phyloP scores from a whole-genome alignment of 192 early-diverging fungal genomes.

The Neocallimastix lanati region DNA sequence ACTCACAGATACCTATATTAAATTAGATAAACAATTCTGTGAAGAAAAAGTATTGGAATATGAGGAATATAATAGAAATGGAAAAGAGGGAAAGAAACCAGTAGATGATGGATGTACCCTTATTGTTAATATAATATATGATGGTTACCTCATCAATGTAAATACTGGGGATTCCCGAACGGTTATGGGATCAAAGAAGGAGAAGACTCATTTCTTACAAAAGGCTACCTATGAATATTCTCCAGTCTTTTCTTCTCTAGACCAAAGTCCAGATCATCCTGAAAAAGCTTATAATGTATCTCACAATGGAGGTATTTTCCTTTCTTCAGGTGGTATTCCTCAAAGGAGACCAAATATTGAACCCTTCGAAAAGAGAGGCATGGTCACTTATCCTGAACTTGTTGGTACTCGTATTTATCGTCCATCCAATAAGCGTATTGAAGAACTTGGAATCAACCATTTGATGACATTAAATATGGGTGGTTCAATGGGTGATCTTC shows the following conservation, averaged over 20 bases:
- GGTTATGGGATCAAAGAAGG: not conserved
- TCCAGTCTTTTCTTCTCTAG: conserved; percentile 16
- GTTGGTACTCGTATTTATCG: conserved; percentile 26
- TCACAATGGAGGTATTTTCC: conserved; percentile 24
- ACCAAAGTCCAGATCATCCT: conserved; percentile 30
- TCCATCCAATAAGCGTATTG: conserved; percentile 18
- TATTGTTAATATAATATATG: too few relatives aligned
- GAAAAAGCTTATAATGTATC: conserved; percentile 30
- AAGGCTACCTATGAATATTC: conserved; percentile 10
- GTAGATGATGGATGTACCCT: conserved; percentile 29
- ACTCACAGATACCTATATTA: conserved; percentile 13
- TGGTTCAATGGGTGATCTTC: conserved; percentile 38
- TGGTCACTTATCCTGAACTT: conserved; percentile 21
- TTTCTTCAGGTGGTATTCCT: conserved; percentile 19
- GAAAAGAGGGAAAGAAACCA: not conserved
- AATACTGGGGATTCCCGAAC: too few relatives aligned
- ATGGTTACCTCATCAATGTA: too few relatives aligned
- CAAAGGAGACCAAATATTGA: conserved; percentile 9
- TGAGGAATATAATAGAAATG: conserved; percentile 19
- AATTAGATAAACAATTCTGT: conserved; percentile 27
- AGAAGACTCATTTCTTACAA: not conserved
- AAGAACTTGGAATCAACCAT: conserved; percentile 28
- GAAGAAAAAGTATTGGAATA: conserved; percentile 25
- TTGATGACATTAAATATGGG: conserved; percentile 33
- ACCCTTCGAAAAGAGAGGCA: not conserved